Conservation (phyloP, 257 asterid genomes). For the Solanum microdontum region DNA sequence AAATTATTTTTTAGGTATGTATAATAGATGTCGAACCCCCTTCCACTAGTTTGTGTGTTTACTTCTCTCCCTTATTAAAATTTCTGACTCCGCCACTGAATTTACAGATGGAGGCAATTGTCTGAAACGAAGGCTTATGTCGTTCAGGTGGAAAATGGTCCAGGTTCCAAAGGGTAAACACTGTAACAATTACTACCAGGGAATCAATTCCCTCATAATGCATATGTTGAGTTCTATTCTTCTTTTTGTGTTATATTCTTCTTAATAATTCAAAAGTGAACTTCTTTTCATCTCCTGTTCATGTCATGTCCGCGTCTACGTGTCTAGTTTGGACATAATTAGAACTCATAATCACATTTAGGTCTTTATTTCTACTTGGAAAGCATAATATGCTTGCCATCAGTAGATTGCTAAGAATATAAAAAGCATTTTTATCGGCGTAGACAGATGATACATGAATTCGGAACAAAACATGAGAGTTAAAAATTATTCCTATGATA, state of each 20-base stretch:
- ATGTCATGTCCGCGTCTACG: neutral
- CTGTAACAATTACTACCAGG: neutral
- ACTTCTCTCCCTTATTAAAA: no score
- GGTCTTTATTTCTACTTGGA: neutral
- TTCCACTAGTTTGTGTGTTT: no score
- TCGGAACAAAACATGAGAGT: neutral
- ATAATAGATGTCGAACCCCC: no score
- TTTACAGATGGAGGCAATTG: neutral
- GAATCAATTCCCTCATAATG: slow-evolving; percentile 1
- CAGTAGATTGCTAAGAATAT: neutral
- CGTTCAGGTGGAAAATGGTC: neutral
- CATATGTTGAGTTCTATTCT: neutral
- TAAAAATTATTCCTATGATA: neutral
- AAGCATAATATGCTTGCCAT: neutral
- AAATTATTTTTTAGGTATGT: no score
- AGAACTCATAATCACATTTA: neutral
- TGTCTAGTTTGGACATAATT: neutral
- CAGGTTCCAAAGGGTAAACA: neutral
- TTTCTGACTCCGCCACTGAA: no score
- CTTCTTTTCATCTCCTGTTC: neutral
- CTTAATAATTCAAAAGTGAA: neutral
- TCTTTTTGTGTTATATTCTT: neutral
- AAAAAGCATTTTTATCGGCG: neutral
- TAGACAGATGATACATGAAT: neutral
- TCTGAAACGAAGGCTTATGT: neutral